Percentiles rank a stretch among this genome's conserved stretches.
These are phyloP conservation scores for Dipodascopsis uninucleata DNA, from an alignment of 805 yeast species.

Conservation along the genomic window DNA sequence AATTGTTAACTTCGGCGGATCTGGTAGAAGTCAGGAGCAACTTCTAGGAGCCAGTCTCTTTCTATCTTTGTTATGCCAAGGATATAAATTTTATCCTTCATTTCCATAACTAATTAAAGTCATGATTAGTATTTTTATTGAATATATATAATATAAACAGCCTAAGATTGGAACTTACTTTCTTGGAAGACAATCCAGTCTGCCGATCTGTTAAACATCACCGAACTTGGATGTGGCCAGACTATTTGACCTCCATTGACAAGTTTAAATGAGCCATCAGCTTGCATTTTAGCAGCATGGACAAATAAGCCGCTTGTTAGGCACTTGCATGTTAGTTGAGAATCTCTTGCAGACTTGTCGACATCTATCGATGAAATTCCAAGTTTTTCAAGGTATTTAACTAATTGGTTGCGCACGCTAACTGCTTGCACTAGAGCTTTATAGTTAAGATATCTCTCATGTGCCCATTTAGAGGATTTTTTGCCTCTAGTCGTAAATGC, in stretches of 20 bases:
- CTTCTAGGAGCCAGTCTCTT: slow-evolving; percentile 25
- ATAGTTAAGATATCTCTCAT: slow-evolving; percentile 56
- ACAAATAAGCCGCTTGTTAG: slow-evolving; percentile 22
- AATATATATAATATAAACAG: background rate
- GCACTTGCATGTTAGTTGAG: slow-evolving; percentile 19
- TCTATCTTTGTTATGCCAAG: slow-evolving; percentile 26
- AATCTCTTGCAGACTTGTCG: background rate
- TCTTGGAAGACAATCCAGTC: slow-evolving; percentile 25
- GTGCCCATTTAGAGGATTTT: slow-evolving; percentile 59
- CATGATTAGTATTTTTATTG: background rate
- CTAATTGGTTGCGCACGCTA: slow-evolving; percentile 60
- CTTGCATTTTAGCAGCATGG: slow-evolving; percentile 24
- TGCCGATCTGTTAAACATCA: slow-evolving; percentile 17
- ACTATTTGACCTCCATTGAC: slow-evolving; percentile 10
- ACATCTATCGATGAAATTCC: slow-evolving; percentile 1
- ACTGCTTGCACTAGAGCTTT: slow-evolving; percentile 61
- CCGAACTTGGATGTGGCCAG: slow-evolving; percentile 27
- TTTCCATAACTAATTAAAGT: slow-evolving; percentile 11
- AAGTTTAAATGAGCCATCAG: slow-evolving; percentile 25
- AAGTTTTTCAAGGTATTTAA: slow-evolving; percentile 28
- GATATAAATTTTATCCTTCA: slow-evolving; percentile 24
- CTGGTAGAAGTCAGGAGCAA: slow-evolving; percentile 22
- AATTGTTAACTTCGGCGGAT: no score
- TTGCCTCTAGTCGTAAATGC: slow-evolving; percentile 27
- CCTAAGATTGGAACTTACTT: slow-evolving; percentile 2